phyloP scores from a whole-genome alignment of 371 early-diverging fungal species.

The Mortierella sp. region DNA sequence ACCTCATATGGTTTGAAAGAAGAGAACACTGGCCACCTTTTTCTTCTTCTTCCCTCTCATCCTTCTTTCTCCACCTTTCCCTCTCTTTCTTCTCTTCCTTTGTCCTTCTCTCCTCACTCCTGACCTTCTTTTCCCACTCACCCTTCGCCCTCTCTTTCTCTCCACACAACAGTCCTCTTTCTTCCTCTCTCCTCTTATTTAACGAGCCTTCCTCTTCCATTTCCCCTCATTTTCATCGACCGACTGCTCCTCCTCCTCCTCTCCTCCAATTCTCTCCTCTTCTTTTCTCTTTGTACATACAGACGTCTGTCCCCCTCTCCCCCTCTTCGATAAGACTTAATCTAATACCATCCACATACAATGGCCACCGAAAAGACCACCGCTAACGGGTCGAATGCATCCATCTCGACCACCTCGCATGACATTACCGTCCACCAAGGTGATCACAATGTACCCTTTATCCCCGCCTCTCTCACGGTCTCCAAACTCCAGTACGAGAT shows the following conservation, averaged over 20 bases:
- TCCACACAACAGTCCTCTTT: not conserved
- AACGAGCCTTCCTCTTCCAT: not conserved
- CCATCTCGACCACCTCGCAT: slow-evolving; percentile 16
- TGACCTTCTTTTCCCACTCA: slow-evolving; percentile 16
- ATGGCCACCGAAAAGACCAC: slow-evolving; percentile 42
- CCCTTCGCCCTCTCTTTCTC: not conserved
- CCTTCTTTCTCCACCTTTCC: slow-evolving; percentile 12
- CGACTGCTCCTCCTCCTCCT: not conserved
- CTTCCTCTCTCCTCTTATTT: not conserved
- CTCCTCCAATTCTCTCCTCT: not conserved
- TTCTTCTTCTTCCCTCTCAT: not conserved
- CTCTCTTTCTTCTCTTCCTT: not conserved
- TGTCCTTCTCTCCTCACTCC: slow-evolving; percentile 22
- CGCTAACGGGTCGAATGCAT: slow-evolving; percentile 3
- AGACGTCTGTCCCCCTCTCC: not conserved
- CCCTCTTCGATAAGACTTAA: not conserved
- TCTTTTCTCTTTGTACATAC: not conserved
- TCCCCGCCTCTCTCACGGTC: slow-evolving; percentile 49
- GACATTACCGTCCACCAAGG: not conserved
- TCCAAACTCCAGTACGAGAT: slow-evolving; percentile 45
- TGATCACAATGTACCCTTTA: slow-evolving; percentile 39
- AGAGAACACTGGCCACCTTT: slow-evolving; percentile 2
- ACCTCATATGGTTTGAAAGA: not conserved
- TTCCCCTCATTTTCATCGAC: not conserved
- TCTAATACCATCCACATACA: not conserved